phyloP scores from a whole-genome alignment of 805 yeast species.

The Hyphopichia homilentoma region DNA sequence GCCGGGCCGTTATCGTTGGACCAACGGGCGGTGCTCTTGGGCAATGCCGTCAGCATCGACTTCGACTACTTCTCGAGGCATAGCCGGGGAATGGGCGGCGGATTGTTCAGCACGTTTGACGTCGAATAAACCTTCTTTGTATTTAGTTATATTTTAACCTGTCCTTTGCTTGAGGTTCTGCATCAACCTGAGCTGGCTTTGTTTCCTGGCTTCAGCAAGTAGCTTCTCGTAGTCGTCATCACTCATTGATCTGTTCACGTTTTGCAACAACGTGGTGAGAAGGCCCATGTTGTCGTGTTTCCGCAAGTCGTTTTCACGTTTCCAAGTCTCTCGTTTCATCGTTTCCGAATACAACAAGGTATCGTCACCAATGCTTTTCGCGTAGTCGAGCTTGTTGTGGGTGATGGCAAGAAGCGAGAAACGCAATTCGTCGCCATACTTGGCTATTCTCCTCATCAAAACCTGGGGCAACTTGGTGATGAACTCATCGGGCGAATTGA shows the following conservation, averaged over 20 bases:
- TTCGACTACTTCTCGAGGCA: slow-evolving; percentile 97
- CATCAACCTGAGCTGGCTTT: slow-evolving; percentile 1
- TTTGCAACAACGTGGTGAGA: slow-evolving; percentile 42
- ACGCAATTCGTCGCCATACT: slow-evolving; percentile 48
- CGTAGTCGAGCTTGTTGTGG: slow-evolving; percentile 43
- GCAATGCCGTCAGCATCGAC: slow-evolving; percentile 87
- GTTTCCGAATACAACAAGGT: slow-evolving; percentile 36
- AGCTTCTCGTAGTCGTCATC: slow-evolving; percentile 39
- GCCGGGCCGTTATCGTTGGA: slow-evolving; percentile 62
- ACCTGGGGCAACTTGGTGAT: slow-evolving; percentile 40
- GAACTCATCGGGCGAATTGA: slow-evolving; percentile 39
- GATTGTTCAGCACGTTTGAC: slow-evolving; percentile 27
- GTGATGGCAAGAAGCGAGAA: slow-evolving; percentile 55
- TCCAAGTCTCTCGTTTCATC: slow-evolving; percentile 49
- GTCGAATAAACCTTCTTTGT: not conserved
- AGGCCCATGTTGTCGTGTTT: slow-evolving; percentile 52
- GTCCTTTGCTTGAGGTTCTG: not conserved
- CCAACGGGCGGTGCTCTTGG: slow-evolving; percentile 81
- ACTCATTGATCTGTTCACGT: slow-evolving; percentile 27
- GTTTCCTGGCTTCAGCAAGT: slow-evolving; percentile 20
- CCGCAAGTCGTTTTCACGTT: slow-evolving; percentile 50
- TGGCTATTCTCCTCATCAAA: slow-evolving; percentile 43
- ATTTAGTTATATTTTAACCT: not conserved
- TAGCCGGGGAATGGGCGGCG: slow-evolving; percentile 48
- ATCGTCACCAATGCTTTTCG: slow-evolving; percentile 36